These are phyloP conservation scores for Pythium dissotocum DNA, from an alignment of 352 stramenopile genomes.

Conservation along the genomic window DNA sequence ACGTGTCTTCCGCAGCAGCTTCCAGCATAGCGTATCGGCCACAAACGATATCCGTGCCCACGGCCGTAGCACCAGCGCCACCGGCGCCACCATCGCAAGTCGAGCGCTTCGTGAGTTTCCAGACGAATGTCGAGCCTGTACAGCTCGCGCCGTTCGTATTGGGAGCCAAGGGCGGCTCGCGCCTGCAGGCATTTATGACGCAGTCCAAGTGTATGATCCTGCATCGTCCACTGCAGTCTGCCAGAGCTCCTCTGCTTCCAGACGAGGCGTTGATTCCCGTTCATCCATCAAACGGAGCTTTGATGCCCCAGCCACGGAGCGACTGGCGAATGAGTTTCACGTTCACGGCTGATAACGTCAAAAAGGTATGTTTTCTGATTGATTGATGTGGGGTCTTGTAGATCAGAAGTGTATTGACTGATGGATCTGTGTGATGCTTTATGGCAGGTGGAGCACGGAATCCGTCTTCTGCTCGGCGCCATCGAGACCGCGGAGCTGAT, in stretches of 20 bases:
- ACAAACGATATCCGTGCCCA: background rate
- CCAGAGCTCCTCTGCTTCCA: background rate
- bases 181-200: conserved; percentile 62
- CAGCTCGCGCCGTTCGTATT: conserved; percentile 51
- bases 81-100: conserved; percentile 4
- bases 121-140: conserved; percentile 44
- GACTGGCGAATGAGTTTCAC: conserved; percentile 51
- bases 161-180: conserved; percentile 39
- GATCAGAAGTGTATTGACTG: conserved; percentile 28
- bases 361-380: conserved; percentile 33
- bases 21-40: background rate
- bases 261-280: conserved; percentile 13
- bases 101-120: conserved; percentile 37
- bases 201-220: conserved; percentile 56
- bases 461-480: conserved; percentile 23
- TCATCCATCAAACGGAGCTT: background rate
- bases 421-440: conserved; percentile 12
- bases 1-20: background rate
- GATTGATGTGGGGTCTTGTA: conserved; percentile 37
- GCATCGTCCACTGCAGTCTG: conserved; percentile 31
- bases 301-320: background rate
- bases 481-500: conserved; percentile 28
- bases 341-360: conserved; percentile 50
- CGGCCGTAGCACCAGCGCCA: background rate
- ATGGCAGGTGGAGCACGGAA: conserved; percentile 28